These are phyloP conservation scores for Wallacemonas collosoma DNA, from an alignment of 208 protist species.

Conservation along the genomic window DNA sequence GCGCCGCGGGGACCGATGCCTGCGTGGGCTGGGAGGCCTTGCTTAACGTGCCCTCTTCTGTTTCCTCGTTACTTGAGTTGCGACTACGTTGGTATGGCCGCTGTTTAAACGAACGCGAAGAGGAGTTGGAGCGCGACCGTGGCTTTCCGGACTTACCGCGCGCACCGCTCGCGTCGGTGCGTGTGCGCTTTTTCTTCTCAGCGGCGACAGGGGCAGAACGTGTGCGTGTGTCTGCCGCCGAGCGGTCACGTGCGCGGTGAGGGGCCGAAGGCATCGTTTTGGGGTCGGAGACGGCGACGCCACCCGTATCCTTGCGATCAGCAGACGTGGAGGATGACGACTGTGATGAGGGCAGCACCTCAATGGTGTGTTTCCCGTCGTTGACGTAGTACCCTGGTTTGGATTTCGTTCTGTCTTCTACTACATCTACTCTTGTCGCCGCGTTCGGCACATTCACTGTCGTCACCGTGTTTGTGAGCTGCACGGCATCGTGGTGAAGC, in stretches of 20 bases:
- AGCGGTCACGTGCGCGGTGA: background rate
- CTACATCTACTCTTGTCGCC: background rate
- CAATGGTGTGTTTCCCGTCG: constrained; percentile 10
- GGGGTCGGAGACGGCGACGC: background rate
- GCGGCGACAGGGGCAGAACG: background rate
- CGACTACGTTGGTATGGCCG: constrained; percentile 4
- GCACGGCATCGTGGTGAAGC: background rate
- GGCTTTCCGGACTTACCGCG: background rate
- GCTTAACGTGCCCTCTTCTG: background rate
- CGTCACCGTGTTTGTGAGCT: background rate
- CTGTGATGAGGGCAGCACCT: constrained; percentile 3
- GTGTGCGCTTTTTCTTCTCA: background rate
- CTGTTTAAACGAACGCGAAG: too few species aligned
- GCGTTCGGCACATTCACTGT: background rate
- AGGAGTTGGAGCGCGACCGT: background rate
- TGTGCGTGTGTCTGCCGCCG: constrained; percentile 4
- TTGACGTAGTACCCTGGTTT: background rate
- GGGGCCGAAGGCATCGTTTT: background rate
- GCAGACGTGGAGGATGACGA: background rate
- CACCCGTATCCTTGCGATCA: background rate
- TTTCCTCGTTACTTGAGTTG: constrained; percentile 13
- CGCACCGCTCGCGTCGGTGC: background rate
- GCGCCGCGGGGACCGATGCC: too few species aligned
- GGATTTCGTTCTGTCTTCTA: background rate
- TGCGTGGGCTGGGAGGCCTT: background rate